Evolutionary conservation across 805 yeast species (phyloP).

Genomic region (Teunomyces funiuensis): DNA sequence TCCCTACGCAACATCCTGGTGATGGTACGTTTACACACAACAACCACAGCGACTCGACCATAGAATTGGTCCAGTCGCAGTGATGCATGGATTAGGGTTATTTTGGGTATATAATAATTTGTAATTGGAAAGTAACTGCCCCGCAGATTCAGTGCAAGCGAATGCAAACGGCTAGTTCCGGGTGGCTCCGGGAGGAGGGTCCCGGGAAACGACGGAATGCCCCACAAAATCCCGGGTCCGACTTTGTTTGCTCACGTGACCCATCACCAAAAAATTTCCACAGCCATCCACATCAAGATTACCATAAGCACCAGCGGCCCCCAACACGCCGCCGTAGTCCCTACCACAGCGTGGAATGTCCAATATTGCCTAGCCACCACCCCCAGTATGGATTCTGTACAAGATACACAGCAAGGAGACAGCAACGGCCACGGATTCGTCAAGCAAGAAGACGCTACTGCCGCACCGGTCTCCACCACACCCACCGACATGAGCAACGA

Average conservation of each 20-base stretch:
- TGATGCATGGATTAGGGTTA: too few relatives aligned
- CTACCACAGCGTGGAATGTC: conserved; percentile 2
- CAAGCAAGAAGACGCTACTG: background rate
- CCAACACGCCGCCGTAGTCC: background rate
- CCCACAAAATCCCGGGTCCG: background rate
- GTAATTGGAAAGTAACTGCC: too few relatives aligned
- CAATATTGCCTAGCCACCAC: background rate
- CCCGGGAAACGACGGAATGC: conserved; percentile 4
- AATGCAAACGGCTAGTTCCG: too few relatives aligned
- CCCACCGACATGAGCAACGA: background rate
- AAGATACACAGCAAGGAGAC: background rate
- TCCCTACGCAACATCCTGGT: background rate
- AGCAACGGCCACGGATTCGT: conserved; percentile 1
- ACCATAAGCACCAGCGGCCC: background rate
- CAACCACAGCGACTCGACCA: conserved; percentile 7
- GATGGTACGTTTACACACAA: background rate
- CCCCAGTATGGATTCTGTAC: background rate
- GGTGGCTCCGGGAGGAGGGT: too few relatives aligned
- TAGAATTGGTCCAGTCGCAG: background rate
- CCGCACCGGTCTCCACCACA: conserved; percentile 3
- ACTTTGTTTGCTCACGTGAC: background rate
- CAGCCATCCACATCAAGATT: background rate
- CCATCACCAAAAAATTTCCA: conserved; percentile 4
- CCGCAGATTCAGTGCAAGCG: too few relatives aligned
- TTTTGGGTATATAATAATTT: too few relatives aligned